Evolutionary conservation across 352 stramenopile species (phyloP), one percentile per base, ranked within the genome.

Genomic region (Globisporangium middletonii): DNA sequence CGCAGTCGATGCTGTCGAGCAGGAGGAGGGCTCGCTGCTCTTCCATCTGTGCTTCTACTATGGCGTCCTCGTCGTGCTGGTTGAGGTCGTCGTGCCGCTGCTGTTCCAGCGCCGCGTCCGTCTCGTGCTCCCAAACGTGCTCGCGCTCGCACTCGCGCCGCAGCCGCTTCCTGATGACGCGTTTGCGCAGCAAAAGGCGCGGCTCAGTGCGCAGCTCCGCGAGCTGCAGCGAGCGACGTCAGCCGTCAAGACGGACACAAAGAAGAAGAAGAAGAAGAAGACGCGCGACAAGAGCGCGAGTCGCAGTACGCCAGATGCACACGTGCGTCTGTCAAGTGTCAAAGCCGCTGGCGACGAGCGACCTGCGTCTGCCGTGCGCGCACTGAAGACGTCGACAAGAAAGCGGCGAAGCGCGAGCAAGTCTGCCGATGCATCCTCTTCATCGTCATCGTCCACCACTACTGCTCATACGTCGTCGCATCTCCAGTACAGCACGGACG

Each of bases 11-110:
- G 23, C 23, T 23, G 23, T 23, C 30, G 30, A 35, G 23, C 23
- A 23, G 55, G 66, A 83, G 5, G 77, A 83, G 46, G 75, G 81
- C 63, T 66, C 77, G 47, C 60, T 69, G 63, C 46, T 75, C 48
- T 82, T 87, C 52, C 72, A 68, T 54, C 45, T 71, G 33, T 89
- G 76, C 65, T 62, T 89, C 28, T 79, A 73, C 49, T 80, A 83
- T 51, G 79, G 79, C 2, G 50, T 80, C 9, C 33, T 81, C 19
- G 69, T 87, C 35, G 54, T 89, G 35, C 19, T 78, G 7, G 47
- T 84, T 9, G 75, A 89, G 62, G 53, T 87, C 7, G 30, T 77
- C 26, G 55, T 86, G 30, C 79, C 79, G 42, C 60, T 76, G 46
- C 33, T 89, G 12, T 82, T 86, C 49, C 65, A 75, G 3, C 74